Conservation (phyloP, 257 asterid species). For the Rauvolfia tetraphylla region DNA sequence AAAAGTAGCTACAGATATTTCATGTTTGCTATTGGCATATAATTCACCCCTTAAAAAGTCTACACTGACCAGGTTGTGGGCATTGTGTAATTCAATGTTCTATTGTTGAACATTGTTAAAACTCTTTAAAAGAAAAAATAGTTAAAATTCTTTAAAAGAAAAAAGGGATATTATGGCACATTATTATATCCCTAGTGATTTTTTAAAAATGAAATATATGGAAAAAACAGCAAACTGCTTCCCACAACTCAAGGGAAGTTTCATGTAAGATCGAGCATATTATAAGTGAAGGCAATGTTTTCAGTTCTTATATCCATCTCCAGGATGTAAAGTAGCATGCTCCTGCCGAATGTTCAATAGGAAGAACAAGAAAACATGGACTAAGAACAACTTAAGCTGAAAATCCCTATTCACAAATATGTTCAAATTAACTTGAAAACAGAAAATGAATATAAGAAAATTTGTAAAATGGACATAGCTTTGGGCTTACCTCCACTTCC, state of each 20-base stretch:
- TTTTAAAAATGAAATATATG: too few relatives aligned
- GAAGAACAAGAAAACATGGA: not conserved
- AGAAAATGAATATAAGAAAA: not conserved
- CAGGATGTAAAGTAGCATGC: not conserved
- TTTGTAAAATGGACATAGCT: not conserved
- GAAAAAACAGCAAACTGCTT: too few relatives aligned
- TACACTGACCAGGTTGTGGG: not conserved
- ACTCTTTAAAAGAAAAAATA: not conserved
- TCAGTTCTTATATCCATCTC: not conserved
- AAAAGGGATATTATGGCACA: not conserved
- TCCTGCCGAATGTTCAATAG: not conserved
- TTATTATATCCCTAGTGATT: not conserved
- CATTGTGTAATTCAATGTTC: not conserved
- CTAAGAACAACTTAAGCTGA: not conserved
- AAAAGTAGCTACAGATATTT: not conserved
- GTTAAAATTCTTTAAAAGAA: too few relatives aligned
- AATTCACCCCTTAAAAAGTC: not conserved
- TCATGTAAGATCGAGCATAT: not conserved
- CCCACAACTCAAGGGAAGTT: too few relatives aligned
- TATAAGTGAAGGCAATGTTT: not conserved
- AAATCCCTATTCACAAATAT: not conserved
- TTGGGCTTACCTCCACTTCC: constrained; percentile 21
- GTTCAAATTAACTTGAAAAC: not conserved
- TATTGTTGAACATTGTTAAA: not conserved
- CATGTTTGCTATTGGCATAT: not conserved